phyloP scores from a whole-genome alignment of 129 eudicot species.

The Apium graveolens region DNA sequence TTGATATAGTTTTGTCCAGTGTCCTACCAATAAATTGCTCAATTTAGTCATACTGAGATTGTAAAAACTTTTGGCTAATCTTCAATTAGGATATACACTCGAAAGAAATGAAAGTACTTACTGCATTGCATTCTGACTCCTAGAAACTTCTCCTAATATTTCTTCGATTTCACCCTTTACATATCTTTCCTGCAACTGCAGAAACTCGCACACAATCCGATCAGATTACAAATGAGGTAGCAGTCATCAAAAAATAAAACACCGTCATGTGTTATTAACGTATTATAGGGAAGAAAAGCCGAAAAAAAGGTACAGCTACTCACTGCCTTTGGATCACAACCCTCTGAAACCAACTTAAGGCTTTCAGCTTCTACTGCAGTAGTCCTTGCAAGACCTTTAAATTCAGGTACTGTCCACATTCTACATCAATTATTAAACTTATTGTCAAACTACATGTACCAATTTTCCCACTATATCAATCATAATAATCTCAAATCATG shows the following conservation, averaged over 20 bases:
- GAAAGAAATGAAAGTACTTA: constrained; percentile 25
- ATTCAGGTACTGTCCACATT: constrained; percentile 63
- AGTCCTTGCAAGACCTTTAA: constrained; percentile 55
- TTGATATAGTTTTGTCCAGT: constrained; percentile 79
- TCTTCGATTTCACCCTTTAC: constrained; percentile 51
- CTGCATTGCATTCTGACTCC: constrained; percentile 58
- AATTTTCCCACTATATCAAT: neutral
- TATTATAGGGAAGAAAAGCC: neutral
- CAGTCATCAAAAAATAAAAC: neutral
- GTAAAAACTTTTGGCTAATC: neutral
- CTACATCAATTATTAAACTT: constrained; percentile 33
- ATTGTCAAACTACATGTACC: neutral
- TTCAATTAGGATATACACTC: neutral
- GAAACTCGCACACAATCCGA: constrained; percentile 5
- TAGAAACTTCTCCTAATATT: constrained; percentile 54
- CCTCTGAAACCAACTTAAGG: constrained; percentile 68
- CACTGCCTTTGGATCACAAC: constrained; percentile 62
- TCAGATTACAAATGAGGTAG: constrained; percentile 8
- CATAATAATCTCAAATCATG: neutral
- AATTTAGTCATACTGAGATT: neutral
- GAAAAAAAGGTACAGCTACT: constrained; percentile 19
- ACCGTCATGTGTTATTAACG: neutral
- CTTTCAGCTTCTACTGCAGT: constrained; percentile 54
- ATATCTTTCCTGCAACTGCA: constrained; percentile 41
- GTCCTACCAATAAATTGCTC: constrained; percentile 31